Evolutionary conservation across 2,329 filamentous ascomycete genomes (phyloP).

Genomic region (Calonectria hongkongensis): DNA sequence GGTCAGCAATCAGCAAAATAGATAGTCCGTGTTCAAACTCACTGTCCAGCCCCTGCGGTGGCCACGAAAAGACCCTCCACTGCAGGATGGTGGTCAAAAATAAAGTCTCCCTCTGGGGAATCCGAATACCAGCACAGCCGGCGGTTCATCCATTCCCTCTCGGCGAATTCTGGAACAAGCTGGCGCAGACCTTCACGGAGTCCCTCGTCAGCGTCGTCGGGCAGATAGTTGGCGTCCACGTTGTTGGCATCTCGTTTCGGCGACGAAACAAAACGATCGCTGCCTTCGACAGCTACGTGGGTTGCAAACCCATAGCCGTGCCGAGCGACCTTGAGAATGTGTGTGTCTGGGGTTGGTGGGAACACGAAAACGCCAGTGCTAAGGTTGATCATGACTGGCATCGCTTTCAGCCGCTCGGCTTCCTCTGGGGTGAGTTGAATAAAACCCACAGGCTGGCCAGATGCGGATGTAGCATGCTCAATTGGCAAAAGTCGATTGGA

Average conservation of each 20-base stretch:
- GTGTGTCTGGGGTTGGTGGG: constrained; percentile 67
- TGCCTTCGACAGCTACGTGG: constrained; percentile 45
- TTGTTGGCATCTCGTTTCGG: constrained; percentile 61
- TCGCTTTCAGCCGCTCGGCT: constrained; percentile 68
- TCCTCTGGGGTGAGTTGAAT: constrained; percentile 76
- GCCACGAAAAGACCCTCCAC: constrained; percentile 68
- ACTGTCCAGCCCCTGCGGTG: constrained; percentile 60
- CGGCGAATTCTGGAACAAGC: constrained; percentile 72
- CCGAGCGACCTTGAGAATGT: constrained; percentile 75
- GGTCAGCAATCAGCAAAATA: neutral
- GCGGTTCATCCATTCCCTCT: constrained; percentile 69
- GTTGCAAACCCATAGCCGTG: constrained; percentile 75
- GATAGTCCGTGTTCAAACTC: neutral
- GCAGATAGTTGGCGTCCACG: constrained; percentile 65
- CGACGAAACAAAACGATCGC: constrained; percentile 53
- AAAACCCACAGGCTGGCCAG: constrained; percentile 80
- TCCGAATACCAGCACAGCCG: constrained; percentile 80
- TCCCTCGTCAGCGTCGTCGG: constrained; percentile 70
- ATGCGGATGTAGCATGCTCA: constrained; percentile 76
- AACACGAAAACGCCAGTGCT: constrained; percentile 73
- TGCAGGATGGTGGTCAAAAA: constrained; percentile 74
- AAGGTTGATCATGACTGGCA: constrained; percentile 77
- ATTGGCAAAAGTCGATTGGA: constrained; percentile 73
- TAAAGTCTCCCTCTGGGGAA: constrained; percentile 78
- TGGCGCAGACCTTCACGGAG: constrained; percentile 71